Base-by-base conservation (phyloP, 805 yeast species). In the Saccharomycopsis microspora region DNA sequence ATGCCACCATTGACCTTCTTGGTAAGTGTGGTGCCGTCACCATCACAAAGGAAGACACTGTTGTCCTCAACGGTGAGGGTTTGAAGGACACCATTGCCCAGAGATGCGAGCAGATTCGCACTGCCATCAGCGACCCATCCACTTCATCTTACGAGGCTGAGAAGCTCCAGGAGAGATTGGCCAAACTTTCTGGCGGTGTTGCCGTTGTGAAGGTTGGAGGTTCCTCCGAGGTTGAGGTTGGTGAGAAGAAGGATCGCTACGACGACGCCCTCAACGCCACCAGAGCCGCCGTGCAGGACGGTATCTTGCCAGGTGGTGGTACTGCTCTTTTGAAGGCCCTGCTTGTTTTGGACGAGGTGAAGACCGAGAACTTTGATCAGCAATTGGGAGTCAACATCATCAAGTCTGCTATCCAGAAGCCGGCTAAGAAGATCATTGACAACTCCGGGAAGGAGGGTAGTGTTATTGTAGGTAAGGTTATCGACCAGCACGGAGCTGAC, bases 261-360 rank as follows among this genome's bases (percentile, higher is more conserved):
- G 97, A 93, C 61, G 98, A 93, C 72, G 97, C 98, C 31, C 76
- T 93, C 64, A 90, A 93, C 64, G 97, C 98, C 48, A 93, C 97
- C 46, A 87, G 97, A 70, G 97, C 98, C 50, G 98, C 98, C 56
- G 96, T 93, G 55, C 90, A 90, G 70, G 96, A 87, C 70, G 98
- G 98, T 71, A 88, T 93, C 64, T 76, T 93, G 57, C 98, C 98
- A 63, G 98, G 98, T 72, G 98, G 98, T 67, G 98, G 98, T 71
- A 87, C 97, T 57, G 98, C 98, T 50, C 76, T 93, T 63, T 76
- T 87, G 61, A 93, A 93, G 77, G 97, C 97, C 45, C 77, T 94
- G 46, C 74, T 78, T 58, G 66, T 80, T 54, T 75, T 93, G 60
- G 87, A 79, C 55, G 71, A 66, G 28, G 80, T 85, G 54, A 73